Evolutionary conservation across 148 eudicot genomes (phyloP).

Genomic region (Vaccinium macrocarpon): DNA sequence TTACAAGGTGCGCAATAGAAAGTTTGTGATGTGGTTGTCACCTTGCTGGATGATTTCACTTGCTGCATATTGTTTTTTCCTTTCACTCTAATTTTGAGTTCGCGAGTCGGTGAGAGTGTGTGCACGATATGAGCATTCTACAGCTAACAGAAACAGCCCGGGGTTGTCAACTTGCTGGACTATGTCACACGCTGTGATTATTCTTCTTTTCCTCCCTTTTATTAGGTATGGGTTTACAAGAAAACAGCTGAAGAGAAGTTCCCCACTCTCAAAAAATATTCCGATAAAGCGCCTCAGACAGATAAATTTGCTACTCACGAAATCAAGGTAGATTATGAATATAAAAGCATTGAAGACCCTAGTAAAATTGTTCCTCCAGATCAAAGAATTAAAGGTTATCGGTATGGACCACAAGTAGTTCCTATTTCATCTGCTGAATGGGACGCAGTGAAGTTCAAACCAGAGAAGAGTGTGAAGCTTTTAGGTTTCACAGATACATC

Average conservation of each 20-base stretch:
- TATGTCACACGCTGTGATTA: neutral
- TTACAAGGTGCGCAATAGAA: neutral
- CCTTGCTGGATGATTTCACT: slow-evolving; percentile 9
- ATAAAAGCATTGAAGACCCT: slow-evolving; percentile 69
- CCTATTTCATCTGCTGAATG: slow-evolving; percentile 89
- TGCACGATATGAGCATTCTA: neutral
- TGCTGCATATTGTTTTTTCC: neutral
- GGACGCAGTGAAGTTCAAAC: slow-evolving; percentile 94
- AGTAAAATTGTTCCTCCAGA: slow-evolving; percentile 77
- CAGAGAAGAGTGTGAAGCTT: slow-evolving; percentile 94
- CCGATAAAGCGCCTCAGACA: slow-evolving; percentile 91
- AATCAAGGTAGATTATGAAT: slow-evolving; percentile 85
- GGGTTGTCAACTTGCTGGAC: neutral
- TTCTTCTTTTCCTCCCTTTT: neutral
- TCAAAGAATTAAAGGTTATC: slow-evolving; percentile 93
- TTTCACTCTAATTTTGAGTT: neutral
- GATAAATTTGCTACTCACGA: slow-evolving; percentile 97
- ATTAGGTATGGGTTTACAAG: slow-evolving; percentile 96
- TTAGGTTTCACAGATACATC: slow-evolving; percentile 86
- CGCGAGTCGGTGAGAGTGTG: neutral
- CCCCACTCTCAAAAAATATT: slow-evolving; percentile 88
- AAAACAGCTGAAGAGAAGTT: slow-evolving; percentile 91
- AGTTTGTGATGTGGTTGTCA: slow-evolving; percentile 9
- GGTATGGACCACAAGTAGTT: slow-evolving; percentile 96
- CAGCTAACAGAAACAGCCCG: neutral